These are phyloP conservation scores for Diaporthe helianthi DNA, from an alignment of 2,329 filamentous ascomycete genomes.

Conservation along the genomic window DNA sequence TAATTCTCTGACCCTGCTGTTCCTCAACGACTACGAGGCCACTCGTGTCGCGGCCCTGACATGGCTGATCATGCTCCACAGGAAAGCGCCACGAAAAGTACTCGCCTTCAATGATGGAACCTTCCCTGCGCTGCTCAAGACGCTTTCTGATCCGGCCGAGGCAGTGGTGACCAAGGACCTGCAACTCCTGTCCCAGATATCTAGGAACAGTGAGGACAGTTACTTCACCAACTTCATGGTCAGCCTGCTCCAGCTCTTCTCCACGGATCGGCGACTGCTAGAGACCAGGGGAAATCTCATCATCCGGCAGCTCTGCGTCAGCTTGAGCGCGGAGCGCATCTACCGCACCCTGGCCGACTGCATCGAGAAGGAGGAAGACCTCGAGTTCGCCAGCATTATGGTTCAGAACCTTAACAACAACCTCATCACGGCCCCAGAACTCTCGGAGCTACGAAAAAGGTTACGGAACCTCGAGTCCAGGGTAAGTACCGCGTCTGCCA, in stretches of 20 bases:
- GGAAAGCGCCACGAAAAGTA: constrained; percentile 91
- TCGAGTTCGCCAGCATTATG: constrained; percentile 99
- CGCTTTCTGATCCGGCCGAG: constrained; percentile 92
- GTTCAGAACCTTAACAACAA: constrained; percentile 99
- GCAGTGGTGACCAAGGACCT: constrained; percentile 95
- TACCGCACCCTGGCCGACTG: constrained; percentile 96
- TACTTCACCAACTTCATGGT: constrained; percentile 99
- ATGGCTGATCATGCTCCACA: constrained; percentile 97
- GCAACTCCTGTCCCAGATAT: constrained; percentile 93
- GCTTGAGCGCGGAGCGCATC: constrained; percentile 90
- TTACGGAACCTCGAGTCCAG: constrained; percentile 89
- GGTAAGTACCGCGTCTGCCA: constrained; percentile 49
- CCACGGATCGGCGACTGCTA: constrained; percentile 87
- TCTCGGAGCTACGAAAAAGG: constrained; percentile 88
- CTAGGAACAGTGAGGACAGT: constrained; percentile 92
- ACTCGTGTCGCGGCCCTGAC: constrained; percentile 92
- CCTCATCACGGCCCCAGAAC: constrained; percentile 93
- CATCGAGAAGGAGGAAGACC: constrained; percentile 95
- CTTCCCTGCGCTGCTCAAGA: constrained; percentile 95
- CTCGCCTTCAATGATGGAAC: constrained; percentile 96
- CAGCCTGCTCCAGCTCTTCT: constrained; percentile 92
- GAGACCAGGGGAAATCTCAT: constrained; percentile 96
- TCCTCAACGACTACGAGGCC: constrained; percentile 95
- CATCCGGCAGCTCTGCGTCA: constrained; percentile 92
- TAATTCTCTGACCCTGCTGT: constrained; percentile 88